These are phyloP conservation scores for Hypomontagnella submonticulosa DNA, from an alignment of 495 filamentous ascomycete genomes.

Conservation along the genomic window DNA sequence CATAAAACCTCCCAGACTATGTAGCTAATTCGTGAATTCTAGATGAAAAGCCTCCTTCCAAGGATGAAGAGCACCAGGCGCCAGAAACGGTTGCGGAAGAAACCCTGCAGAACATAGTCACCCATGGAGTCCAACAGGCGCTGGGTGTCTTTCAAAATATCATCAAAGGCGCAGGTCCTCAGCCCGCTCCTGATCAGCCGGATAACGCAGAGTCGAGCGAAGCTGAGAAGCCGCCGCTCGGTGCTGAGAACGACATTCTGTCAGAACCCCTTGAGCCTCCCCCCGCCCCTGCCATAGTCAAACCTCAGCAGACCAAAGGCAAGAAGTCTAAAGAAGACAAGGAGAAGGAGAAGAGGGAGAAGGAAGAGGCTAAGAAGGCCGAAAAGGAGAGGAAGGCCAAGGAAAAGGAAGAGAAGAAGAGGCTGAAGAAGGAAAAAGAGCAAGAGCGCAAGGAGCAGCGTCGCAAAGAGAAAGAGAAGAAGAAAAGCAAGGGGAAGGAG, in stretches of 20 bases:
- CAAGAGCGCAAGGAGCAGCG: slow-evolving; percentile 36
- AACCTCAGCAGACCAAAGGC: not conserved
- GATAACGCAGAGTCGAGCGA: not conserved
- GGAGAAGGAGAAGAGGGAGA: slow-evolving; percentile 20
- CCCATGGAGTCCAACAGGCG: slow-evolving; percentile 25
- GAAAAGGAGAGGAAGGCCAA: slow-evolving; percentile 42
- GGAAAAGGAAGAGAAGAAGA: slow-evolving; percentile 41
- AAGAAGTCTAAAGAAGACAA: slow-evolving; percentile 26
- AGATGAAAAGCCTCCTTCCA: slow-evolving; percentile 12
- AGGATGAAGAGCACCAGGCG: slow-evolving; percentile 1
- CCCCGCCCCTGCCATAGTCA: slow-evolving; percentile 10
- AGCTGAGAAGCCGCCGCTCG: not conserved
- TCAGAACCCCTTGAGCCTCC: slow-evolving; percentile 1
- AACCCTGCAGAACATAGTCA: slow-evolving; percentile 18
- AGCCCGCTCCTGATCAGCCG: slow-evolving; percentile 1
- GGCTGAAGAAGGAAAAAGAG: slow-evolving; percentile 31
- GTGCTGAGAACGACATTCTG: slow-evolving; percentile 6
- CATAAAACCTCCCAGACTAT: not conserved
- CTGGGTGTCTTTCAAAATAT: slow-evolving; percentile 24
- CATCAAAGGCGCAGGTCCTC: slow-evolving; percentile 2
- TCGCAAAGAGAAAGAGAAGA: slow-evolving; percentile 32
- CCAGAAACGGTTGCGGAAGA: slow-evolving; percentile 1
- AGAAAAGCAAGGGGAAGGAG: slow-evolving; percentile 28
- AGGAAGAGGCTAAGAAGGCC: slow-evolving; percentile 31
- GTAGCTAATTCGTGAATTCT: slow-evolving; percentile 10